These are phyloP conservation scores for Coemansia guatemalensis DNA, from an alignment of 192 early-diverging fungal genomes.

Conservation along the genomic window DNA sequence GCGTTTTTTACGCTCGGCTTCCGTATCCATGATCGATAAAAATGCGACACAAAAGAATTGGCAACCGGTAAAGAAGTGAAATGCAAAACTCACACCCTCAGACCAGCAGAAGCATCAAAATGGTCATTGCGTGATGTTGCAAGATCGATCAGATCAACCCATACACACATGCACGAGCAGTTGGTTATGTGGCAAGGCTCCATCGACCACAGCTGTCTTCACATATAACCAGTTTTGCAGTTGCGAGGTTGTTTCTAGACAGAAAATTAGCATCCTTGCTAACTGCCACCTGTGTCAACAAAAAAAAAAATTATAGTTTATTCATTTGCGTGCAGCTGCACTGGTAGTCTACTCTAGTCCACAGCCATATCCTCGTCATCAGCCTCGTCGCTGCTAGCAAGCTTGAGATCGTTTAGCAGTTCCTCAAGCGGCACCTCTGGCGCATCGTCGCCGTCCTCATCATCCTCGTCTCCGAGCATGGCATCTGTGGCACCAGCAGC, in stretches of 20 bases:
- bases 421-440: conserved; percentile 93
- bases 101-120: not conserved
- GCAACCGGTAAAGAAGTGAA: not conserved
- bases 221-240: too few relatives aligned
- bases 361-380: conserved; percentile 34
- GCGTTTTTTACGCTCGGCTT: conserved; percentile 21
- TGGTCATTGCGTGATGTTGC: too few relatives aligned
- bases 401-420: conserved; percentile 86
- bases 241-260: too few relatives aligned
- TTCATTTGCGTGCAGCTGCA: not conserved
- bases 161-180: too few relatives aligned
- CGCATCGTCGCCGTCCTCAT: conserved; percentile 82
- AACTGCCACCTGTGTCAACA: too few relatives aligned
- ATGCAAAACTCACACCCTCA: not conserved
- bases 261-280: too few relatives aligned
- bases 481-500: conserved; percentile 13
- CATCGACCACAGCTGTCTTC: too few relatives aligned
- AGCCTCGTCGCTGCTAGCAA: conserved; percentile 63
- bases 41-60: not conserved
- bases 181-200: too few relatives aligned
- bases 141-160: too few relatives aligned
- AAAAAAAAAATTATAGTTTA: not conserved
- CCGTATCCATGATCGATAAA: conserved; percentile 17
- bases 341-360: not conserved
- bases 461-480: conserved; percentile 44